Evolutionary conservation across 768 basidiomycete species (phyloP).

Genomic region (Lactifluus hygrophoroides): DNA sequence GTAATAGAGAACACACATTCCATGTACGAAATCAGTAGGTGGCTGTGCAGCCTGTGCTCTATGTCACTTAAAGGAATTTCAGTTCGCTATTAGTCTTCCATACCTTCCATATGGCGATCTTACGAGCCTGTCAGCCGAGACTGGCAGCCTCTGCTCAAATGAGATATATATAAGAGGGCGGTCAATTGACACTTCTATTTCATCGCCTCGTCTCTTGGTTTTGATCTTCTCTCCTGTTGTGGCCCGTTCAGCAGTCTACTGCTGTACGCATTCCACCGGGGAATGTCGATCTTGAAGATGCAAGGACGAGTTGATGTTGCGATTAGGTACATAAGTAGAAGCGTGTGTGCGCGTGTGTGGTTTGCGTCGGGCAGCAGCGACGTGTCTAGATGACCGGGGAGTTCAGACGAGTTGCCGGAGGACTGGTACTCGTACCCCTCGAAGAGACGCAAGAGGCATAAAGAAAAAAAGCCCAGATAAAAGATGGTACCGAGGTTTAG

Average conservation of each 20-base stretch:
- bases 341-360: no score
- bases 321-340: no score
- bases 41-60: no score
- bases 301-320: not conserved
- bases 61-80: not conserved
- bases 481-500: slow-evolving; percentile 10
- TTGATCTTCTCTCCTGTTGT: no score
- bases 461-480: not conserved
- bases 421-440: slow-evolving; percentile 15
- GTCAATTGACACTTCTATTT: no score
- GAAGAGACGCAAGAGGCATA: slow-evolving; percentile 9
- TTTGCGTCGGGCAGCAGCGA: slow-evolving; percentile 2
- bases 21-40: no score
- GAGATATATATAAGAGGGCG: not conserved
- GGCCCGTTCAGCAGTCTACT: not conserved
- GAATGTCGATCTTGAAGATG: not conserved
- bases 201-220: no score
- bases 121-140: not conserved
- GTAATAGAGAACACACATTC: not conserved
- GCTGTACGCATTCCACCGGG: not conserved
- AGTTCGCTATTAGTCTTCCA: not conserved
- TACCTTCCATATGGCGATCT: not conserved
- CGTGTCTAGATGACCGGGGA: slow-evolving; percentile 13
- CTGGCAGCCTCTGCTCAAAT: not conserved
- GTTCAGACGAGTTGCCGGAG: slow-evolving; percentile 10